Base-by-base conservation (phyloP, 805 yeast species). In the Metschnikowia lochheadii region DNA sequence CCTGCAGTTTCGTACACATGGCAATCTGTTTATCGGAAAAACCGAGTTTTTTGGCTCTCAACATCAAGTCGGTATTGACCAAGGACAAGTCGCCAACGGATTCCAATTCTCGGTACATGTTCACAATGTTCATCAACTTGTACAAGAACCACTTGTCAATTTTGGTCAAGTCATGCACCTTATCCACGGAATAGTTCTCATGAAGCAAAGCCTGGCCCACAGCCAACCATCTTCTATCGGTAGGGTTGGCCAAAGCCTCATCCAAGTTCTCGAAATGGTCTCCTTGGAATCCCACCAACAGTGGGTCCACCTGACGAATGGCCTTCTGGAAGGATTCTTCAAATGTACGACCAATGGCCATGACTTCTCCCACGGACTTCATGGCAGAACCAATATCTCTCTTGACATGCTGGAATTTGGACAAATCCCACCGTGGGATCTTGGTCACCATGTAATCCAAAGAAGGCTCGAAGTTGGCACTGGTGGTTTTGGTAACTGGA, bases 281-380 rank as follows among this genome's bases (percentile, higher is more conserved):
- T 62, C 96, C 96, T 75, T 90, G 96, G 81, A 90, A 88, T 38
- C 97, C 97, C 63, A 89, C 68, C 56, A 81, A 83, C 2, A 95
- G 84, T 39, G 97, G 97, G 65, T 90, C 97, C 55, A 90, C 89
- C 71, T 91, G 96, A 75, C 99, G 85, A 58, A 92, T 84, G 40
- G 98, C 98, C 78, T 92, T 92, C 77, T 94, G 97, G 79, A 92
- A 85, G 34, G 97, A 87, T 75, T 92, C 99, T 76, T 92, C 99
- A 67, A 92, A 92, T 57, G 84, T 92, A 75, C 99, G 85, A 65
- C 99, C 99, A 65, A 92, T 94, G 42, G 97, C 95, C 99, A 92
- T 92, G 52, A 92, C 99, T 73, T 92, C 99, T 70, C 99, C 99
- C 49, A 92, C 99, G 52, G 97, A 91, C 72, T 92, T 92, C 99